A percentile compares a stretch with the other conserved stretches of the same genome.
Conservation (phyloP, 75 land plant species). For the Cupressus sempervirens region DNA sequence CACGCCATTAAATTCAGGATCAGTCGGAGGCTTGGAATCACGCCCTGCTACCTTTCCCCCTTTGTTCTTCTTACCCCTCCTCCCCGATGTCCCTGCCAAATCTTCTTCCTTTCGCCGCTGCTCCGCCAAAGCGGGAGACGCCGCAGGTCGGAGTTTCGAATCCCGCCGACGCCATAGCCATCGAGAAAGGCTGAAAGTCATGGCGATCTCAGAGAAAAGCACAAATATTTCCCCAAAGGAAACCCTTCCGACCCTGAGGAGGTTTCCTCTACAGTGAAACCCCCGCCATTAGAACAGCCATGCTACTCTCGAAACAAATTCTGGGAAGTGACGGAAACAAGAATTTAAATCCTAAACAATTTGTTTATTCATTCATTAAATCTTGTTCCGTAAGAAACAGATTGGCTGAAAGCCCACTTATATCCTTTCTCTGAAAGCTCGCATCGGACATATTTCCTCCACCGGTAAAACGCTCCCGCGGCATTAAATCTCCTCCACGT, state of each 20-base stretch:
- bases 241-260: neutral
- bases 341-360: neutral
- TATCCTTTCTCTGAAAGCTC: neutral
- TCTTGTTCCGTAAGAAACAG: neutral
- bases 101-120: neutral
- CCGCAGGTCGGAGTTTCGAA: neutral
- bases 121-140: neutral
- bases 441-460: neutral
- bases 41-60: neutral
- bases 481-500: neutral
- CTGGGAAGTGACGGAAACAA: neutral
- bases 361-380: neutral
- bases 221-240: neutral
- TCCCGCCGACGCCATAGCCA: neutral
- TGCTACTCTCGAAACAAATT: neutral
- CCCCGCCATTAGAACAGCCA: neutral
- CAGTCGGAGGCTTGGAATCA: neutral
- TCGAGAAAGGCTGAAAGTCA: neutral
- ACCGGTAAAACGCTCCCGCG: neutral
- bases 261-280: neutral
- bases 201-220: neutral
- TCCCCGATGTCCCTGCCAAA: neutral
- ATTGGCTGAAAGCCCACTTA: too few relatives aligned
- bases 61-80: neutral
- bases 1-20: constrained; percentile 24